Conservation (phyloP, 2,329 filamentous ascomycete genomes). For the Fusarium temperatum region DNA sequence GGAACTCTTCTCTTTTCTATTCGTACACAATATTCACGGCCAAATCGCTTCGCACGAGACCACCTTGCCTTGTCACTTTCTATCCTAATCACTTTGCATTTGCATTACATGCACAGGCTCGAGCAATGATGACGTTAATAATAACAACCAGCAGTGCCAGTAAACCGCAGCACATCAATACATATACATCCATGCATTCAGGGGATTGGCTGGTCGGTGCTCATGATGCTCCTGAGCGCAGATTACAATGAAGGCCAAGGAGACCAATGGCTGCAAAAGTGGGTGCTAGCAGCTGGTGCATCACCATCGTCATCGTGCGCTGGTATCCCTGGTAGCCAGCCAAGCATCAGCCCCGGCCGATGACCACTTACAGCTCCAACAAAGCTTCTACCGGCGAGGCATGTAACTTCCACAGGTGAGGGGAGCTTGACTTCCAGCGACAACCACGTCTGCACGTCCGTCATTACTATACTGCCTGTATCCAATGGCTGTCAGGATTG, state of each 20-base stretch:
- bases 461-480: conserved; percentile 6
- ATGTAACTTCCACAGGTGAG: neutral
- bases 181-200: conserved; percentile 25
- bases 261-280: conserved; percentile 31
- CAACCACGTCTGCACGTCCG: conserved; percentile 6
- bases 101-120: conserved; percentile 14
- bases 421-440: conserved; percentile 16
- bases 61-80: neutral
- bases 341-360: conserved; percentile 29
- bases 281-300: conserved; percentile 17
- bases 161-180: conserved; percentile 16
- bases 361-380: conserved; percentile 14
- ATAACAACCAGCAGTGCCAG: conserved; percentile 16
- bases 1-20: neutral
- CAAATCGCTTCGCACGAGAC: neutral
- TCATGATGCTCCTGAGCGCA: conserved; percentile 28
- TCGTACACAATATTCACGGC: neutral
- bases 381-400: conserved; percentile 8
- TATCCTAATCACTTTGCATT: neutral
- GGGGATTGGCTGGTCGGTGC: conserved; percentile 36
- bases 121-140: conserved; percentile 13
- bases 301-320: conserved; percentile 31
- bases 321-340: conserved; percentile 18
- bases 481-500: conserved; percentile 26
- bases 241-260: conserved; percentile 28